Conservation (phyloP, 208 protist species). For the Trypanosoma vivax region DNA sequence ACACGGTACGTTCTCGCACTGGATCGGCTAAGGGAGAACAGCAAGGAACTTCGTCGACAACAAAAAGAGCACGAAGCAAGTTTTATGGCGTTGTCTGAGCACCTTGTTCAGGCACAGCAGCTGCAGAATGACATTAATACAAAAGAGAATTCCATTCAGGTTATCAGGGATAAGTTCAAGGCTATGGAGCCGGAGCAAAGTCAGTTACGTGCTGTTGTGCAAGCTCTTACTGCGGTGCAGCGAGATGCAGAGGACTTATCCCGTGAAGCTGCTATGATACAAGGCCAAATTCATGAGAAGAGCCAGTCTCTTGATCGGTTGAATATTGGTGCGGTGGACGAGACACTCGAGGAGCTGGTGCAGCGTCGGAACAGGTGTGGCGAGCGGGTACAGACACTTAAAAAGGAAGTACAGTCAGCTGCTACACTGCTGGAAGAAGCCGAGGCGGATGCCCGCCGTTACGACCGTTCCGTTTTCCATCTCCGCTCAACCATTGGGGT, state of each 20-base stretch:
- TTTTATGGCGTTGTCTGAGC: constrained; percentile 69
- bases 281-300: constrained; percentile 64
- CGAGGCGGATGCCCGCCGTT: constrained; percentile 12
- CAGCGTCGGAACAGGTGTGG: constrained; percentile 32
- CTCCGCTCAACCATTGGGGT: constrained; percentile 30
- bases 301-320: constrained; percentile 23
- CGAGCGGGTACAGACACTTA: constrained; percentile 24
- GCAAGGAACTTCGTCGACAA: constrained; percentile 77
- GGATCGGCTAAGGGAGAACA: constrained; percentile 78
- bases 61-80: constrained; percentile 78
- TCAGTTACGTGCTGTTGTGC: constrained; percentile 35
- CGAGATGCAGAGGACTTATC: constrained; percentile 45
- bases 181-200: constrained; percentile 51
- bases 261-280: constrained; percentile 50
- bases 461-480: constrained; percentile 35
- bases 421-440: constrained; percentile 22
- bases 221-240: constrained; percentile 43
- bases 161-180: constrained; percentile 33
- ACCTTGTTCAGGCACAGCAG: constrained; percentile 69
- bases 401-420: constrained; percentile 23
- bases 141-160: constrained; percentile 46
- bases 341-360: constrained; percentile 48
- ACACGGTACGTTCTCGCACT: constrained; percentile 91
- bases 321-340: constrained; percentile 16
- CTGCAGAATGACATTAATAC: constrained; percentile 43